Base-by-base conservation (phyloP, 306 rosid species). In the Acmispon strigosus region DNA sequence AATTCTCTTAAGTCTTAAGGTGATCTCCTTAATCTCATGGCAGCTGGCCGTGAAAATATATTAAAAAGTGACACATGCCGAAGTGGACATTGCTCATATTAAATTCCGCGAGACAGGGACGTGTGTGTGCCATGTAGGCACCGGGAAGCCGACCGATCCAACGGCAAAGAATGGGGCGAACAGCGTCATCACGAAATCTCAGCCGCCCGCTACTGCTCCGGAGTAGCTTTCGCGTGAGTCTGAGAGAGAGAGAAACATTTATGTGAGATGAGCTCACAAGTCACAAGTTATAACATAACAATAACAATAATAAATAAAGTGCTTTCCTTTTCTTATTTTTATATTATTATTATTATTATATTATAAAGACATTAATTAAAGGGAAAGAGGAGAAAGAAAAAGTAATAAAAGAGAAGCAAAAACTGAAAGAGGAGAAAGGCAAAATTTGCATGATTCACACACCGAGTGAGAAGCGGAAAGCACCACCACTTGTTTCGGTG, bases 51-150 rank as follows among this genome's bases (percentile, higher is more conserved):
- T n/a, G n/a, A n/a, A n/a, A n/a, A n/a, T n/a, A n/a, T n/a, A 1
- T 22, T 27, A 27, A 27, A 37, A 41, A 17, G 43, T 39, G 67
- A 39, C 51, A 62, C 11, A 62, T 61, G 67, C 52, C 36, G 5
- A 13, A 13, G 36, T 62, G 51, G 51, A 47, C 67, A 12, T 5
- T 12, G 37, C n/a, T 19, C 39, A 62, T 13, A 19, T 64, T 39
- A 62, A 20, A 63, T 64, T 27, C 70, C 27, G 29, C 39, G 56
- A 45, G 70, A 47, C 70, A 64, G 9, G 70, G 70, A 64, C 70
- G 70, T 64, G 14, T 64, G 14, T 64, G 41, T 64, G 70, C 70
- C 70, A 64, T 1, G 70, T 64, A 45, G 43, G 43, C 70, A 47
- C 12, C 0, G 53, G 56, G 17, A 42, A 20, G 12, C 20, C 53